phyloP scores from a whole-genome alignment of 1,284 basidiomycete species.

The Irpex rosettiformis region DNA sequence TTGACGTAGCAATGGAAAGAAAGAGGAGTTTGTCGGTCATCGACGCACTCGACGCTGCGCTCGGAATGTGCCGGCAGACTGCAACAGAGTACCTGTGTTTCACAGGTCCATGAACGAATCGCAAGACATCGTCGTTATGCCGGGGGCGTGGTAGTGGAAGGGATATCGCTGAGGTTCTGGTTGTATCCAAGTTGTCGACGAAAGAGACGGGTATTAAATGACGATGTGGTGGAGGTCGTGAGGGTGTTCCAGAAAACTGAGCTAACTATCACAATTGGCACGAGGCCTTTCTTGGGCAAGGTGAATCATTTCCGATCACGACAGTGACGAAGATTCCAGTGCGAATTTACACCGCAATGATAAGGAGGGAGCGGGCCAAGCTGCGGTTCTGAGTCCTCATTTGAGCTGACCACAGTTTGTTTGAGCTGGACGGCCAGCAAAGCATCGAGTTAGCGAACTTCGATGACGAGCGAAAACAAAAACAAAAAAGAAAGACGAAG shows the following conservation, averaged over 20 bases:
- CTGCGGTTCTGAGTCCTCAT: conserved; percentile 69
- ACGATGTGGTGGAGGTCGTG: conserved; percentile 63
- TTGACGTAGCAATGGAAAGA: conserved; percentile 47
- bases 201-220: conserved; percentile 33
- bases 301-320: conserved; percentile 44
- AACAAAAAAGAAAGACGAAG: too few species aligned
- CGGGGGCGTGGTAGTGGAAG: conserved; percentile 20
- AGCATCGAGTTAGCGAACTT: too few species aligned
- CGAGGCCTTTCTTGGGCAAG: conserved; percentile 52
- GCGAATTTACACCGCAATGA: conserved; percentile 1
- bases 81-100: conserved; percentile 32
- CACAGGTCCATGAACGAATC: conserved; percentile 25
- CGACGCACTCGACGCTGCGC: conserved; percentile 39
- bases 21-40: conserved; percentile 31
- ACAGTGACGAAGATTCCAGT: conserved; percentile 24
- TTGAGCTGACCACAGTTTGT: too few species aligned
- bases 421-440: too few species aligned
- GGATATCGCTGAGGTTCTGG: conserved; percentile 9
- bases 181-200: conserved; percentile 21
- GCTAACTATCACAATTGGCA: conserved; percentile 76
- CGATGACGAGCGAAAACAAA: too few species aligned
- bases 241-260: too few species aligned
- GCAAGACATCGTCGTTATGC: conserved; percentile 32
- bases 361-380: too few species aligned
- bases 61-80: conserved; percentile 30